Evolutionary conservation across 129 eudicot species (phyloP), one percentile per base, ranked within the genome.

Genomic region (Tagetes erecta): DNA sequence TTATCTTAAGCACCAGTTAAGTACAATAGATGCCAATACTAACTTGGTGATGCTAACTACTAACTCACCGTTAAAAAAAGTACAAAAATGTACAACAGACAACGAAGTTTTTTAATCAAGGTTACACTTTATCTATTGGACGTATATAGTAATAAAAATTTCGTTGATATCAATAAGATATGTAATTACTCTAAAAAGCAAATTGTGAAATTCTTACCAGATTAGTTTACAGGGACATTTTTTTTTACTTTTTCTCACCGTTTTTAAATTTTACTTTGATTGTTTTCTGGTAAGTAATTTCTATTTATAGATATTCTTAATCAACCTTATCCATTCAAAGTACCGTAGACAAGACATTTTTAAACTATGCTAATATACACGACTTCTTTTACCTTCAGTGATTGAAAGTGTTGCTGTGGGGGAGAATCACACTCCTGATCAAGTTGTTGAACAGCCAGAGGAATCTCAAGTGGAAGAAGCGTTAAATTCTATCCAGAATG

Each of bases 371-470:
- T 55, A 55, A 55, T 20, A 20, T 55, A 14, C 3, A 13, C 66
- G 65, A n/a, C 1, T 35, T 7, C 27, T 9, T 3, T 69, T 34
- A 12, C 50, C 20, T 49, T 66, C 56, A 70, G 95, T 64, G 41
- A 69, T 66, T 8, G 84, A 81, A 70, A 78, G 81, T 71, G 80
- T 78, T 74, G 80, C 82, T 36, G 81, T 62, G 67, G 71, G 78
- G 74, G 87, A 85, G 85, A 80, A 86, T 75, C 82, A 81, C 50
- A 53, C 84, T 74, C 33, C 87, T 45, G 96, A 82, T 60, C 78
- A 78, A 60, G 78, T 77, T 20, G 64, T 67, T 7, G 86, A 66
- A 53, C 33, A 72, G 36, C 67, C 58, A 0, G 88, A 86, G 81
- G 96, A 91, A 55, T 59, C 84, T 12, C 70, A 76, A 52, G 83